These are phyloP conservation scores for Vigna nakashimae DNA, from an alignment of 306 rosid species.

Conservation along the genomic window DNA sequence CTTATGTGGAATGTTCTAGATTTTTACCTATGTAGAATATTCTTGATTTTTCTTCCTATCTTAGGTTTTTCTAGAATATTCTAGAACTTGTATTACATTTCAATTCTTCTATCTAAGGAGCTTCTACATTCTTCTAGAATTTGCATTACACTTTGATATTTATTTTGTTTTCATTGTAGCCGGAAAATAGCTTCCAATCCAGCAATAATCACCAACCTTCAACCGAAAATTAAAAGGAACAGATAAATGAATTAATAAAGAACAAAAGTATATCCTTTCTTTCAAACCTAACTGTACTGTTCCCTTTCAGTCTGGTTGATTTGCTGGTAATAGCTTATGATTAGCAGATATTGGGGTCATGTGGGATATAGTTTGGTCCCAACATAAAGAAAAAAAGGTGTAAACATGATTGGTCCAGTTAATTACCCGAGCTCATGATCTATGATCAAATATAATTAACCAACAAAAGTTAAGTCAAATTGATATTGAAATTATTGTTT, in stretches of 20 bases:
- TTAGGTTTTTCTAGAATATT: too few relatives aligned
- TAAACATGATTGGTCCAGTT: slow-evolving; percentile 6
- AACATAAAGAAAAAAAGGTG: slow-evolving; percentile 24
- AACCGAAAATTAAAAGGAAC: not conserved
- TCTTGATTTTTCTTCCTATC: too few relatives aligned
- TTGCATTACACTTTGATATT: too few relatives aligned
- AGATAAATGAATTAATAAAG: not conserved
- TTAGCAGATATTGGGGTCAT: slow-evolving; percentile 53
- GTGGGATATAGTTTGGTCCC: slow-evolving; percentile 54
- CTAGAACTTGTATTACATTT: too few relatives aligned
- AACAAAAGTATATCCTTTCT: not conserved
- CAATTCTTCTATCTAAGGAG: too few relatives aligned
- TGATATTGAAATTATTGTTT: not conserved
- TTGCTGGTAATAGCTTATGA: slow-evolving; percentile 34
- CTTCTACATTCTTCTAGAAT: too few relatives aligned
- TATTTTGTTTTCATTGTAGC: slow-evolving; percentile 50
- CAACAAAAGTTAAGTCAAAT: slow-evolving; percentile 1
- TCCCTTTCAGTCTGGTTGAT: slow-evolving; percentile 43
- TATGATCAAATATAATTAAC: slow-evolving; percentile 3
- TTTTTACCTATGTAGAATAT: too few relatives aligned
- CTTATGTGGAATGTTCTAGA: too few relatives aligned
- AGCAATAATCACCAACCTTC: not conserved
- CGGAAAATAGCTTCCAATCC: slow-evolving; percentile 59
- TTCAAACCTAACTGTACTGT: slow-evolving; percentile 34
- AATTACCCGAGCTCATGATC: not conserved